A percentile compares a stretch with the other conserved stretches of the same genome.
Evolutionary conservation across 257 asterid genomes (phyloP).

Genomic region (Fraxinus cuspidata): DNA sequence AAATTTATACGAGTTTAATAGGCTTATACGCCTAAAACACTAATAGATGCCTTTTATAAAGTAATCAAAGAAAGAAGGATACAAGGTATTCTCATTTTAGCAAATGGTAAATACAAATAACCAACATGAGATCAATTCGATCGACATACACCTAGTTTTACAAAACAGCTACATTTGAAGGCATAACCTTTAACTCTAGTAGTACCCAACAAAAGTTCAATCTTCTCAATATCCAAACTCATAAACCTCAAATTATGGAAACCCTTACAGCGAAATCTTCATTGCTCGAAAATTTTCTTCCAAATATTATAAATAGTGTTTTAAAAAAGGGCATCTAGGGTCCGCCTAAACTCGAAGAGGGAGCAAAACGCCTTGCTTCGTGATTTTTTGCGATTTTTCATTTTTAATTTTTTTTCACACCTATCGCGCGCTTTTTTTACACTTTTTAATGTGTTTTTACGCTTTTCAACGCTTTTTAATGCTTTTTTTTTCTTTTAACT

Average conservation of each 20-base stretch:
- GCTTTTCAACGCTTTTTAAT: no score
- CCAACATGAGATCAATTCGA: conserved; percentile 21
- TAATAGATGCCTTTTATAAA: background rate
- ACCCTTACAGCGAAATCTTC: conserved; percentile 46
- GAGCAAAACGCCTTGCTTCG: no score
- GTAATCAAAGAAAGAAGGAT: background rate
- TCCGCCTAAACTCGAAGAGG: no score
- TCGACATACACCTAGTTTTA: conserved; percentile 29
- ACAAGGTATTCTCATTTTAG: background rate
- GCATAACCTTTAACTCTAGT: conserved; percentile 38
- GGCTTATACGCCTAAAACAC: no score
- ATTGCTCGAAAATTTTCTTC: conserved; percentile 34
- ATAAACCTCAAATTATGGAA: conserved; percentile 20
- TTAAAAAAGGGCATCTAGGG: no score
- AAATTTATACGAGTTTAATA: no score
- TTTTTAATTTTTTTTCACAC: no score
- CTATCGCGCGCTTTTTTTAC: no score
- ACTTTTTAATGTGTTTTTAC: no score
- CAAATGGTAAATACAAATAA: conserved; percentile 14
- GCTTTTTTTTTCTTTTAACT: no score
- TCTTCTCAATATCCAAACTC: background rate
- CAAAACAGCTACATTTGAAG: conserved; percentile 41
- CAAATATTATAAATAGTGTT: background rate
- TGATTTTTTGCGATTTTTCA: no score
- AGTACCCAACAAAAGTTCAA: conserved; percentile 27